Percentiles rank a stretch among this genome's conserved stretches.
These are phyloP conservation scores for Talaromyces trachyspermus DNA, from an alignment of 495 filamentous ascomycete genomes.

Conservation along the genomic window DNA sequence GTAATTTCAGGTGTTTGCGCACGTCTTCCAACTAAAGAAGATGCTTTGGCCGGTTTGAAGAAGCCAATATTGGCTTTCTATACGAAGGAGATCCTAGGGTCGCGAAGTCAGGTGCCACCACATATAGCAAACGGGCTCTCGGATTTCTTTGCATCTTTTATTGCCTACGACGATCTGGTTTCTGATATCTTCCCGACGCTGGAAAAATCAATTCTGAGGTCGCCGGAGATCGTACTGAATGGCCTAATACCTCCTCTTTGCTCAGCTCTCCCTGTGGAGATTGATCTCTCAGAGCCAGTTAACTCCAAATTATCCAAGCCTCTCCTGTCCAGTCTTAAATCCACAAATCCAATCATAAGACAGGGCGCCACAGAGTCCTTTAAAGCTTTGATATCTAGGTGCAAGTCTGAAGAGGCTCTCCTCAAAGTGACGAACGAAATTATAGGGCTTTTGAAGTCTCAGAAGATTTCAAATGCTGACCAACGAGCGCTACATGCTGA, in stretches of 20 bases:
- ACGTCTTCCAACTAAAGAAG: constrained; percentile 51
- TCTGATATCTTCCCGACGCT: constrained; percentile 71
- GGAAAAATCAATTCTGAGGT: constrained; percentile 80
- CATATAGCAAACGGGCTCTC: constrained; percentile 66
- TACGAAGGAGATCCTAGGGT: constrained; percentile 74
- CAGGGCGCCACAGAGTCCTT: constrained; percentile 70
- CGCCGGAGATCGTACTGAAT: constrained; percentile 81
- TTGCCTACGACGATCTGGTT: constrained; percentile 65
- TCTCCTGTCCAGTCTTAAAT: constrained; percentile 80
- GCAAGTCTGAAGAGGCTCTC: constrained; percentile 47
- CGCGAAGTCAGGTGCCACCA: constrained; percentile 57
- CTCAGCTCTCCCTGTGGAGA: constrained; percentile 51
- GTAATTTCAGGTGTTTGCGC: constrained; percentile 79
- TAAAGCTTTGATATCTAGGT: constrained; percentile 49
- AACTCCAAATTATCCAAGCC: constrained; percentile 70
- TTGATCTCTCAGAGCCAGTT: constrained; percentile 73
- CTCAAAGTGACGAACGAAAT: constrained; percentile 69
- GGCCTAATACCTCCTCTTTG: constrained; percentile 67
- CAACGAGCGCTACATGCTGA: constrained; percentile 73
- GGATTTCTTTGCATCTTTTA: constrained; percentile 78
- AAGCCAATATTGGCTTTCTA: constrained; percentile 71
- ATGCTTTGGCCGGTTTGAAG: constrained; percentile 56
- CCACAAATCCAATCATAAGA: constrained; percentile 69
- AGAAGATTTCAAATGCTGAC: constrained; percentile 73
- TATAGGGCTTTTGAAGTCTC: constrained; percentile 64